Percentiles rank a stretch among this genome's conserved stretches.
phyloP scores from a whole-genome alignment of 2,329 filamentous ascomycete species.

The Fusarium sp. region DNA sequence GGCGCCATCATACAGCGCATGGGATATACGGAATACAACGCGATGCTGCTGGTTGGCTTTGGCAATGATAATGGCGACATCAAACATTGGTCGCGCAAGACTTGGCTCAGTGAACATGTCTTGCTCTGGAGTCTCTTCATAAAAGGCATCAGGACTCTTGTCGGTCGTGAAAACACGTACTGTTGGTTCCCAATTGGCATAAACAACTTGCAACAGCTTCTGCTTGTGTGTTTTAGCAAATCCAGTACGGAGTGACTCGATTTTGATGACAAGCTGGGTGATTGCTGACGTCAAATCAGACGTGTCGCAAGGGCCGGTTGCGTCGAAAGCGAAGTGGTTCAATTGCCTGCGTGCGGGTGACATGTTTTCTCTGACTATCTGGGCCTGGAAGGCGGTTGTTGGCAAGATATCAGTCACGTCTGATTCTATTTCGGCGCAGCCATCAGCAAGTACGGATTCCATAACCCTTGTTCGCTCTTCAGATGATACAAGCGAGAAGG shows the following conservation, averaged over 20 bases:
- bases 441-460: not conserved
- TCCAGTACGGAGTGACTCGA: conserved; percentile 11
- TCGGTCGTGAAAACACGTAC: conserved; percentile 5
- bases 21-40: conserved; percentile 4
- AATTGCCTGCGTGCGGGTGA: conserved; percentile 6
- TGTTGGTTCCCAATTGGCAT: conserved; percentile 2
- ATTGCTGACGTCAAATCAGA: conserved; percentile 13
- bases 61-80: conserved; percentile 8
- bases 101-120: conserved; percentile 7
- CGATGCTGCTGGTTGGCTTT: conserved; percentile 1
- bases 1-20: conserved; percentile 11
- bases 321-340: conserved; percentile 9
- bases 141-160: conserved; percentile 4
- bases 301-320: conserved; percentile 1
- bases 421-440: not conserved
- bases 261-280: conserved; percentile 1
- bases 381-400: conserved; percentile 10
- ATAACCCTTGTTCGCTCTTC: not conserved
- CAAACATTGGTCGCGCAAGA: conserved; percentile 8
- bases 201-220: conserved; percentile 8
- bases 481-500: conserved; percentile 6
- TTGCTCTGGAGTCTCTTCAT: conserved; percentile 1
- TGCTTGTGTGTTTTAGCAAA: conserved; percentile 3
- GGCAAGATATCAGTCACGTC: conserved; percentile 11
- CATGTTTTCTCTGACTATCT: conserved; percentile 7